Evolutionary conservation across 495 filamentous ascomycete genomes (phyloP).

Genomic region (Daldinia concentrica): DNA sequence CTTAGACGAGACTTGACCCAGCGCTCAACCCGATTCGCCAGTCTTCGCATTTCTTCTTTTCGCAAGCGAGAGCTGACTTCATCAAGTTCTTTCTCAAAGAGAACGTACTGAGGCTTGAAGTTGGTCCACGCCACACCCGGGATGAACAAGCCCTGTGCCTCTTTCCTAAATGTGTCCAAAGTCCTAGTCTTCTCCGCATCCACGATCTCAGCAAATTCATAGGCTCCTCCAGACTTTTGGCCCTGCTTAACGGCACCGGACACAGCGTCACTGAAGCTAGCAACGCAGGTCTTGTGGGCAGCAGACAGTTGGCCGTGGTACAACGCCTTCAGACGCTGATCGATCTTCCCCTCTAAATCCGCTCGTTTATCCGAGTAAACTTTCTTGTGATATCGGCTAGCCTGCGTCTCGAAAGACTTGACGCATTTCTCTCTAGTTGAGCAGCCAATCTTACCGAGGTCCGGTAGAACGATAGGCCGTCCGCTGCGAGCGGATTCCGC

Average conservation of each 20-base stretch:
- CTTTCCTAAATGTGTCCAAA: constrained; percentile 76
- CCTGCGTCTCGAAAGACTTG: constrained; percentile 86
- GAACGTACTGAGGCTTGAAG: constrained; percentile 62
- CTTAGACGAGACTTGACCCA: constrained; percentile 88
- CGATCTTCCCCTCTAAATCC: constrained; percentile 87
- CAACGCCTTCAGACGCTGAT: constrained; percentile 83
- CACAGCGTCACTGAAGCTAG: constrained; percentile 88
- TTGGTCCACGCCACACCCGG: constrained; percentile 84
- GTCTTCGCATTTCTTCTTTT: constrained; percentile 92
- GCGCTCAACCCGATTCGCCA: constrained; percentile 88
- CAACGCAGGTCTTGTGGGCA: constrained; percentile 87
- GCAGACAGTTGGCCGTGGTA: constrained; percentile 88
- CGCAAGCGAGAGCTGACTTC: constrained; percentile 83
- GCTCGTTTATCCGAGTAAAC: constrained; percentile 86
- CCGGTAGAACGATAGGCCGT: constrained; percentile 73
- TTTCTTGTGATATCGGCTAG: constrained; percentile 93
- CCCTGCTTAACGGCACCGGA: constrained; percentile 77
- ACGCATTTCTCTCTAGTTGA: constrained; percentile 74
- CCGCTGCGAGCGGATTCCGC: constrained; percentile 75
- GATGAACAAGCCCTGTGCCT: constrained; percentile 77
- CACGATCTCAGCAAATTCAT: constrained; percentile 96
- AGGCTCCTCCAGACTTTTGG: constrained; percentile 86
- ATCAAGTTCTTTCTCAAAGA: constrained; percentile 81
- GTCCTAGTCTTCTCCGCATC: constrained; percentile 79
- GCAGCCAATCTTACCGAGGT: constrained; percentile 80